These are phyloP conservation scores for Francoa sonchifolia DNA, from an alignment of 441 rosid genomes.

Conservation along the genomic window DNA sequence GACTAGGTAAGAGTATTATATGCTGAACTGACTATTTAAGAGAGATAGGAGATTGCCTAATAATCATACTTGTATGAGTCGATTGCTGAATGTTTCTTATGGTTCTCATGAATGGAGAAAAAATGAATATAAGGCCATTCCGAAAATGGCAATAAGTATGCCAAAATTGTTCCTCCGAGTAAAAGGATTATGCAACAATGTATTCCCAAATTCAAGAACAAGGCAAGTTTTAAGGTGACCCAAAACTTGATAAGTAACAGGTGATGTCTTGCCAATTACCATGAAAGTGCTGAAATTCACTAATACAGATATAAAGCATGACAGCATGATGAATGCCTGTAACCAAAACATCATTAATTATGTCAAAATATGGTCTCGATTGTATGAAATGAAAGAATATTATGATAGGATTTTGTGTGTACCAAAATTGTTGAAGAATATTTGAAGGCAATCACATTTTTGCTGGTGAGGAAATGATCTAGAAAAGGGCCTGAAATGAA, in stretches of 20 bases:
- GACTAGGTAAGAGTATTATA: too few species aligned
- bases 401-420: background rate
- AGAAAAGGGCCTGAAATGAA: slow-evolving; percentile 89
- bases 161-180: slow-evolving; percentile 71
- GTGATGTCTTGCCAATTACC: slow-evolving; percentile 98
- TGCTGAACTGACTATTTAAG: too few species aligned
- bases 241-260: slow-evolving; percentile 93
- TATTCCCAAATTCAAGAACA: slow-evolving; percentile 78
- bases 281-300: slow-evolving; percentile 95
- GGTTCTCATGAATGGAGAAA: slow-evolving; percentile 67
- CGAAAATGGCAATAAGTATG: slow-evolving; percentile 66
- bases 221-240: slow-evolving; percentile 96
- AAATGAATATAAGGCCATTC: slow-evolving; percentile 88
- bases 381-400: background rate
- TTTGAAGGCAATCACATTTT: slow-evolving; percentile 68
- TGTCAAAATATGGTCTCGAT: background rate
- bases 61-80: too few species aligned
- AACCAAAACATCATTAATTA: background rate
- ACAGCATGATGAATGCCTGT: slow-evolving; percentile 74
- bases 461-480: slow-evolving; percentile 66
- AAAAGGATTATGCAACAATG: slow-evolving; percentile 79
- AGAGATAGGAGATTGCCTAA: too few species aligned
- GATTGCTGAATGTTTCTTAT: too few species aligned
- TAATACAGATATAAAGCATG: slow-evolving; percentile 80
- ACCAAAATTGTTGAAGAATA: slow-evolving; percentile 73